A percentile compares a stretch with the other conserved stretches of the same genome.
Evolutionary conservation across 352 stramenopile species (phyloP).

Genomic region (Phytophthora agathidicida): DNA sequence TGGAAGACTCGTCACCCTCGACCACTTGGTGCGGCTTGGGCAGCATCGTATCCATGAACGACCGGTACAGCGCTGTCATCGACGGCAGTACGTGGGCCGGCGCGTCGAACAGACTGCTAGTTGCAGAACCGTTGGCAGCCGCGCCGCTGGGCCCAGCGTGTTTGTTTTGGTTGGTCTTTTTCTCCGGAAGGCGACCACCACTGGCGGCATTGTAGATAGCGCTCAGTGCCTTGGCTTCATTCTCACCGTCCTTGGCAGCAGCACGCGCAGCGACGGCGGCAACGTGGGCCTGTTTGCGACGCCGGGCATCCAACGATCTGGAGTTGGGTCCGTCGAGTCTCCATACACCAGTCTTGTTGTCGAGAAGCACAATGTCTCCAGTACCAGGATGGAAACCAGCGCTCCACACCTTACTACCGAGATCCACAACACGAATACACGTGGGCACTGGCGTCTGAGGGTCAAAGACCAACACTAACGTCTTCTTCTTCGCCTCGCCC

Average conservation of each 20-base stretch:
- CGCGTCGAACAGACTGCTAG: slow-evolving; percentile 72
- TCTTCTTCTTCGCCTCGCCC: slow-evolving; percentile 30
- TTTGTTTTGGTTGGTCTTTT: slow-evolving; percentile 28
- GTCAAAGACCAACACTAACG: slow-evolving; percentile 59
- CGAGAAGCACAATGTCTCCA: slow-evolving; percentile 65
- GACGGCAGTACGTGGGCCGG: slow-evolving; percentile 83
- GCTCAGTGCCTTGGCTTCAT: slow-evolving; percentile 50
- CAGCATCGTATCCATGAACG: slow-evolving; percentile 90
- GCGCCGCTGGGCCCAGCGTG: slow-evolving; percentile 22
- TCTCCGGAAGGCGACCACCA: slow-evolving; percentile 10
- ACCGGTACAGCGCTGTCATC: slow-evolving; percentile 83
- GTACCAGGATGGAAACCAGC: slow-evolving; percentile 64
- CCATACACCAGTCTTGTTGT: slow-evolving; percentile 63
- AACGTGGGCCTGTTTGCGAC: slow-evolving; percentile 41
- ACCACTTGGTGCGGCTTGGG: slow-evolving; percentile 53
- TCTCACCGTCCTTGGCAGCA: slow-evolving; percentile 26
- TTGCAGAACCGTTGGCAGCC: slow-evolving; percentile 18
- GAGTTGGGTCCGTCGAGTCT: slow-evolving; percentile 56
- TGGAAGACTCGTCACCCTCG: slow-evolving; percentile 19
- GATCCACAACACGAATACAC: slow-evolving; percentile 47
- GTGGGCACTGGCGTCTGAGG: slow-evolving; percentile 56
- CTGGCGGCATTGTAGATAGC: slow-evolving; percentile 49
- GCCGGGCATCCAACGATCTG: slow-evolving; percentile 39
- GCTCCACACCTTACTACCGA: slow-evolving; percentile 49
- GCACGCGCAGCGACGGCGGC: slow-evolving; percentile 18